Conservation (phyloP, 176 grass and related monocot species). For the Carex cristatella region DNA sequence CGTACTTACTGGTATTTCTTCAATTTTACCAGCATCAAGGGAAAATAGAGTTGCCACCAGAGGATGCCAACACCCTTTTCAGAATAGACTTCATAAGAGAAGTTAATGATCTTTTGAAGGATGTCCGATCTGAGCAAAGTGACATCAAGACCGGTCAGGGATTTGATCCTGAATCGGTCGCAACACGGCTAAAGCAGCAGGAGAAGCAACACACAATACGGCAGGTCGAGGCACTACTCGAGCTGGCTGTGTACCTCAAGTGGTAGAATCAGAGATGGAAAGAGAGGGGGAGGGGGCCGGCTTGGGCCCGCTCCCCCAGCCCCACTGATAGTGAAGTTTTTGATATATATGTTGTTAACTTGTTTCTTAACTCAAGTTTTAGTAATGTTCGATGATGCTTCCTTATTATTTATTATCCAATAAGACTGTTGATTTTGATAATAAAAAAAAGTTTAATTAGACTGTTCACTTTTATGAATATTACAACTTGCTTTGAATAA, state of each 20-base stretch:
- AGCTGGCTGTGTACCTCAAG: constrained; percentile 61
- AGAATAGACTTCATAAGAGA: constrained; percentile 91
- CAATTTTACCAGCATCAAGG: constrained; percentile 46
- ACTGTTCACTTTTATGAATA: no score
- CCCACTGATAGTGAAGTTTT: no score
- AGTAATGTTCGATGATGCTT: no score
- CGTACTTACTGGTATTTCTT: background rate
- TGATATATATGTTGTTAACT: no score
- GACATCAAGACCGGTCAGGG: constrained; percentile 31
- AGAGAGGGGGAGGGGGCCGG: no score
- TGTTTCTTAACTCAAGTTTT: no score
- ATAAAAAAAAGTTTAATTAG: no score
- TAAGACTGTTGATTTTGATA: no score
- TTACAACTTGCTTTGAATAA: no score
- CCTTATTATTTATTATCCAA: no score
- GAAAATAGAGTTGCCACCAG: constrained; percentile 58
- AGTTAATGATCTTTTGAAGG: constrained; percentile 62
- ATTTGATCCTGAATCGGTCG: constrained; percentile 83
- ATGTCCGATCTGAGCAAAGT: constrained; percentile 56
- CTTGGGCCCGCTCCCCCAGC: no score
- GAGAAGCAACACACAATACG: constrained; percentile 66
- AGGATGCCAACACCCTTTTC: constrained; percentile 58
- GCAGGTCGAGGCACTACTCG: constrained; percentile 67
- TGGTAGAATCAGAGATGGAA: constrained; percentile 28
- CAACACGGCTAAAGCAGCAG: constrained; percentile 57